Conservation (phyloP, 768 basidiomycete species). For the Lactarius akahatsu region DNA sequence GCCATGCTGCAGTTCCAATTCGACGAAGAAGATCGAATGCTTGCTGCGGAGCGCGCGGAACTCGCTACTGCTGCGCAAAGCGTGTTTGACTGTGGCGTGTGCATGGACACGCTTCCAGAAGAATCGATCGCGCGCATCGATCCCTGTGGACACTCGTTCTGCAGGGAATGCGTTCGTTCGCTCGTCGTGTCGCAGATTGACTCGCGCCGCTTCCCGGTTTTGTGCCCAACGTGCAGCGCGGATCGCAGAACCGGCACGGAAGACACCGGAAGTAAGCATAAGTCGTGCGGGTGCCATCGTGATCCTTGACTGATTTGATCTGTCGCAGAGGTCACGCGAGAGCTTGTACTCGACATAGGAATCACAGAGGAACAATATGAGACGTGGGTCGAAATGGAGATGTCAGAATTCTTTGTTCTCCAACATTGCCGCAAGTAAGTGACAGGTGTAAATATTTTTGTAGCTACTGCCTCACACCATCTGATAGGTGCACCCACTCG, state of each 20-base stretch:
- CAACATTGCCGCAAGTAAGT: constrained; percentile 53
- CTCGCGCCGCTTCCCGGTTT: constrained; percentile 56
- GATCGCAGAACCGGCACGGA: constrained; percentile 20
- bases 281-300: neutral
- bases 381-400: constrained; percentile 49
- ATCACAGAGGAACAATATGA: constrained; percentile 43
- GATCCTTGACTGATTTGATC: neutral
- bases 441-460: neutral
- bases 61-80: constrained; percentile 12
- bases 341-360: constrained; percentile 46
- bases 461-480: neutral
- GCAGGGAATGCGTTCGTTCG: constrained; percentile 49
- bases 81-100: constrained; percentile 54
- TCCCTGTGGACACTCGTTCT: constrained; percentile 52
- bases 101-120: constrained; percentile 49
- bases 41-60: constrained; percentile 14
- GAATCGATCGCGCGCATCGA: constrained; percentile 44
- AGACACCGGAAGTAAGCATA: constrained; percentile 38
- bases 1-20: constrained; percentile 20
- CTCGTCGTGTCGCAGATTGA: constrained; percentile 49
- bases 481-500: constrained; percentile 25
- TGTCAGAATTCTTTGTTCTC: constrained; percentile 45
- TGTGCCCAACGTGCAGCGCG: constrained; percentile 58
- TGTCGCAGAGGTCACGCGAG: constrained; percentile 14
- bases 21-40: constrained; percentile 18